Base-by-base conservation (phyloP, 2,329 filamentous ascomycete species). In the Albifimbria verrucaria region DNA sequence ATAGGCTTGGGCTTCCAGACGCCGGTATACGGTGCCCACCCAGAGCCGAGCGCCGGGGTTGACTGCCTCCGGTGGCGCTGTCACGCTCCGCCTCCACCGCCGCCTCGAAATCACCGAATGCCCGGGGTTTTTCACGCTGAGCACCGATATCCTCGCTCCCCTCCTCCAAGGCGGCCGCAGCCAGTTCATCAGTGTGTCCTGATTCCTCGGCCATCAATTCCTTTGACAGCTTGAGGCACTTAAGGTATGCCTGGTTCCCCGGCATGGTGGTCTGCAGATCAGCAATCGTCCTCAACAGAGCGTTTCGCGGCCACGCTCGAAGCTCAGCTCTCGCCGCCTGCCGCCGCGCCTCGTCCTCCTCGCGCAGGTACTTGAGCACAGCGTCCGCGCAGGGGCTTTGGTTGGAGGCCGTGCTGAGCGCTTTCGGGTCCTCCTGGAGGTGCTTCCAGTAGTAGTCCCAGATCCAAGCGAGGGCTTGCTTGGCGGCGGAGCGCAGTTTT, bases 391-490 rank as follows among this genome's bases (percentile, higher is more conserved):
- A 73, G 17, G 62, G 57, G 26, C 65, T 62, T 4, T 46, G 44
- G 36, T 51, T 46, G 43, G 28, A 42, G 20, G 17, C 25, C 50
- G 5, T 9, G 12, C 26, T 32, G 17, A 45, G 46, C 18, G 22
- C 24, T 32, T 42, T 49, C 12, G 43, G 39, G 24, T 65, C 64
- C 5, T 68, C 65, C 2, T 65, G 60, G 20, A 84, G 67, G 43
- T 79, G 72, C 62, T 70, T 73, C 92, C 92, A 97, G 74, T 96
- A 97, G 68, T 90, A 90, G 50, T 86, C 80, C 90, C 90, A 96
- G 49, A 97, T 85, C 92, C 92, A 97, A 44, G 78, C 76, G 56
- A 97, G 76, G 1, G 88, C 90, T 61, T 87, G 83, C 57, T 78
- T 73, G 1, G 88, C 83, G 2, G 88, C 88, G 32, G 79, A 79